Evolutionary conservation across 2,329 filamentous ascomycete genomes (phyloP), one percentile per base, ranked within the genome.

Genomic region (Sordariomycetes sp.): DNA sequence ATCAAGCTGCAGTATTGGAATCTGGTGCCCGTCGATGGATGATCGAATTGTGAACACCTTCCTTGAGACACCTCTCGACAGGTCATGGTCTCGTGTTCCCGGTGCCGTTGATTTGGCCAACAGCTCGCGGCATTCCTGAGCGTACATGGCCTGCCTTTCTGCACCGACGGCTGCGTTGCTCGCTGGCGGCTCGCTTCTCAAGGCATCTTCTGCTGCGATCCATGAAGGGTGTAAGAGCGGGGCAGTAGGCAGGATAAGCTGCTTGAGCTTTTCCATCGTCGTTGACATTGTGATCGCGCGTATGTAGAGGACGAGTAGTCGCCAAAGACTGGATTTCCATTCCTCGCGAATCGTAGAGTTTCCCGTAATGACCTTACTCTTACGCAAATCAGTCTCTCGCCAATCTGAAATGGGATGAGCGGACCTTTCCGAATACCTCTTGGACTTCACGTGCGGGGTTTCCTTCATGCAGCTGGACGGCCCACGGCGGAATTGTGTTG

Each of bases 81-180:
- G 53, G 18, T 56, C 41, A 23, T 57, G 38, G 36, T 66, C 58
- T 15, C 55, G 49, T 0, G 51, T 49, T 4, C 50, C 58, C 1
- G 54, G 48, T 0, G 49, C 46, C 14, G 59, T 57, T 46, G 66
- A 56, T 9, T 41, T 39, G 3, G 49, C 45, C 26, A 60, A 57
- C 15, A 56, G 49, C 6, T 48, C 48, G 28, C 58, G 58, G 39
- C 66, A 64, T 24, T 59, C 52, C 21, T 50, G 42, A 3, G 57
- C 61, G 43, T 68, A 70, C 28, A 50, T 30, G 8, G 51, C 48
- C 39, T 66, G 64, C 29, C 56, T 54, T 19, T 53, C 50, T 16
- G 33, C 23, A n/a, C 29, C 33, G 12, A 35, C 15, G 7, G 33
- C 20, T 23, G 25, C 23, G 11, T 35, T 35, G 5, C 6, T 15